These are phyloP conservation scores for Mucor velutinosus DNA, from an alignment of 371 early-diverging fungal genomes.

Conservation along the genomic window DNA sequence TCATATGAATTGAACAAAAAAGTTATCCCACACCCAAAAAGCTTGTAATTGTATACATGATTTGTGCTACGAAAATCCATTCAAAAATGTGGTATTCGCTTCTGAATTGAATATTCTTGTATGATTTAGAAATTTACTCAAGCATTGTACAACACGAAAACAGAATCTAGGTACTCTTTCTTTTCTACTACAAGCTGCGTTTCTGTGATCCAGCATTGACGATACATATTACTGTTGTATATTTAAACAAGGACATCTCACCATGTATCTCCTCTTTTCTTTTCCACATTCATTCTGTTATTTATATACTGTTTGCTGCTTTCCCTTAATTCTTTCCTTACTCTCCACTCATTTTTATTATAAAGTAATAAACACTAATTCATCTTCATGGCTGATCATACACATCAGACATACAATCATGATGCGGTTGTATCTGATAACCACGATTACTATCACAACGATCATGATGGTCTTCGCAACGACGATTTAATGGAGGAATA, in stretches of 20 bases:
- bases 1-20: neutral
- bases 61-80: neutral
- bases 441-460: slow-evolving; percentile 11
- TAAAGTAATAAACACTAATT: neutral
- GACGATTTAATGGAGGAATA: slow-evolving; percentile 46
- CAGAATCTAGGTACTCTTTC: neutral
- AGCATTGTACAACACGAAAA: neutral
- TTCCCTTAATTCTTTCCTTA: neutral
- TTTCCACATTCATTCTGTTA: neutral
- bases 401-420: slow-evolving; percentile 13
- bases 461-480: slow-evolving; percentile 8
- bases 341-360: slow-evolving; percentile 11
- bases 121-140: neutral
- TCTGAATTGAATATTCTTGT: neutral
- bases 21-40: neutral
- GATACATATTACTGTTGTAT: neutral
- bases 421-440: slow-evolving; percentile 6
- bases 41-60: neutral
- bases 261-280: neutral
- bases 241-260: neutral
- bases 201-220: neutral
- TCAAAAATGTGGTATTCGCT: neutral
- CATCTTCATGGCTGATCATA: neutral
- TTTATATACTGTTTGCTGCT: neutral
- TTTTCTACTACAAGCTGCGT: neutral